Evolutionary conservation across 495 filamentous ascomycete genomes (phyloP).

Genomic region (Hapsidospora chrysogenum): DNA sequence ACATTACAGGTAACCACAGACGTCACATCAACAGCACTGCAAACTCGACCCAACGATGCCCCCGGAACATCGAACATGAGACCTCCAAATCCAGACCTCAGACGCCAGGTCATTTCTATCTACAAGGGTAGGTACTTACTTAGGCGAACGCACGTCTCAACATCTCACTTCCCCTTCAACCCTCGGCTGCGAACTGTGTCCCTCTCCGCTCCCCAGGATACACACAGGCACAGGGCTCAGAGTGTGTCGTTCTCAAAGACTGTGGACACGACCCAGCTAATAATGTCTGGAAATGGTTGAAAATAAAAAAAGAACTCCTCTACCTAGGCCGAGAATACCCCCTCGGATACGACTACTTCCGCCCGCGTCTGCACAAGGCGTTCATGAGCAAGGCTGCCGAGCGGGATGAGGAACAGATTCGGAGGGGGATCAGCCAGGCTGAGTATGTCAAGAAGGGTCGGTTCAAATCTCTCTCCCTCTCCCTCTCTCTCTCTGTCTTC

Average conservation of each 20-base stretch:
- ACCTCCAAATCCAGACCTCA: constrained; percentile 36
- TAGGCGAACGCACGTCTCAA: too few species aligned
- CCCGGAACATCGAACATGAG: neutral
- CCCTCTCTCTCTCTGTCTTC: neutral
- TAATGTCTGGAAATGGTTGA: neutral
- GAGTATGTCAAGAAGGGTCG: constrained; percentile 83
- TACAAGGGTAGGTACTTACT: constrained; percentile 81
- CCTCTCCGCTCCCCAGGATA: neutral
- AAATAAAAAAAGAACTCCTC: constrained; percentile 47
- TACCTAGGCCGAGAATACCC: constrained; percentile 78
- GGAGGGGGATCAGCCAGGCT: constrained; percentile 55
- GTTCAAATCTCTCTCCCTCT: constrained; percentile 1
- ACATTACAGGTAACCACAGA: too few species aligned
- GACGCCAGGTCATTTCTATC: constrained; percentile 66
- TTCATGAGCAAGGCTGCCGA: constrained; percentile 60
- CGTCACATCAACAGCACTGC: neutral
- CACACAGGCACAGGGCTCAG: neutral
- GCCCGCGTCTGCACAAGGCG: constrained; percentile 62
- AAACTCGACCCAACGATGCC: neutral
- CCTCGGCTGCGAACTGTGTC: neutral
- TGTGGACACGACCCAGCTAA: neutral
- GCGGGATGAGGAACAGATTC: constrained; percentile 56
- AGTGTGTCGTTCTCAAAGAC: neutral
- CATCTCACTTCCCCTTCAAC: neutral
- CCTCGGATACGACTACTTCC: constrained; percentile 71